Evolutionary conservation across 2,329 filamentous ascomycete species (phyloP).

Genomic region (Metarhizium sp.): DNA sequence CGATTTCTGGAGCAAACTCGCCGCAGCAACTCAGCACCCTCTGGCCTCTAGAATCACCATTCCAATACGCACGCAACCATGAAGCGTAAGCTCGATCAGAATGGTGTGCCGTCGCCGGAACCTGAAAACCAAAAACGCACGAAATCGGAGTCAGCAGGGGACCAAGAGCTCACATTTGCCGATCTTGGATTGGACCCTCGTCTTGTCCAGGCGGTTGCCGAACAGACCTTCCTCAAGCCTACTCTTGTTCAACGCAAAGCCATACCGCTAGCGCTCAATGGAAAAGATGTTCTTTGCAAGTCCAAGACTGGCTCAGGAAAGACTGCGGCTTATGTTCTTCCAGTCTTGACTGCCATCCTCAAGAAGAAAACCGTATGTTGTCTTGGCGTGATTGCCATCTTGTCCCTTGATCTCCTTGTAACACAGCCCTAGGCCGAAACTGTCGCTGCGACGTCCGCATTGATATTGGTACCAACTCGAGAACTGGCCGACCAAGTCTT

Average conservation of each 20-base stretch:
- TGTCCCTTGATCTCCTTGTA: neutral
- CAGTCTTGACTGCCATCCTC: slow-evolving; percentile 76
- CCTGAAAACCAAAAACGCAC: slow-evolving; percentile 11
- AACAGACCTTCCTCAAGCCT: slow-evolving; percentile 74
- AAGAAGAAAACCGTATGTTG: slow-evolving; percentile 58
- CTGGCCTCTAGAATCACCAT: neutral
- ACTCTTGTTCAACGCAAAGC: slow-evolving; percentile 83
- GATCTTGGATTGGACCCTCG: slow-evolving; percentile 74
- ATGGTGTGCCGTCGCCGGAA: slow-evolving; percentile 35
- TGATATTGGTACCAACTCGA: slow-evolving; percentile 88
- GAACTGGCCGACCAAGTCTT: slow-evolving; percentile 90
- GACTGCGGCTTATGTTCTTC: slow-evolving; percentile 90
- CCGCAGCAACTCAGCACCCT: neutral
- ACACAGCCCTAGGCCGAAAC: slow-evolving; percentile 33
- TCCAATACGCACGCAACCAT: slow-evolving; percentile 21
- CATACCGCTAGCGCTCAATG: slow-evolving; percentile 79
- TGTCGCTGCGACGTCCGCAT: slow-evolving; percentile 53
- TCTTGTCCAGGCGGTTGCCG: slow-evolving; percentile 74
- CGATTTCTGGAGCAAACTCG: neutral
- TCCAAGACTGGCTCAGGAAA: slow-evolving; percentile 95
- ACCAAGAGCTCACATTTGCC: slow-evolving; percentile 52
- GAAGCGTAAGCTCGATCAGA: slow-evolving; percentile 54
- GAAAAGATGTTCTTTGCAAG: slow-evolving; percentile 82
- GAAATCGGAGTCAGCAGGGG: slow-evolving; percentile 21
- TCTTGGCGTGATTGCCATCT: neutral